Conservation (phyloP, 2,329 filamentous ascomycete species). For the Tolypocladium album region DNA sequence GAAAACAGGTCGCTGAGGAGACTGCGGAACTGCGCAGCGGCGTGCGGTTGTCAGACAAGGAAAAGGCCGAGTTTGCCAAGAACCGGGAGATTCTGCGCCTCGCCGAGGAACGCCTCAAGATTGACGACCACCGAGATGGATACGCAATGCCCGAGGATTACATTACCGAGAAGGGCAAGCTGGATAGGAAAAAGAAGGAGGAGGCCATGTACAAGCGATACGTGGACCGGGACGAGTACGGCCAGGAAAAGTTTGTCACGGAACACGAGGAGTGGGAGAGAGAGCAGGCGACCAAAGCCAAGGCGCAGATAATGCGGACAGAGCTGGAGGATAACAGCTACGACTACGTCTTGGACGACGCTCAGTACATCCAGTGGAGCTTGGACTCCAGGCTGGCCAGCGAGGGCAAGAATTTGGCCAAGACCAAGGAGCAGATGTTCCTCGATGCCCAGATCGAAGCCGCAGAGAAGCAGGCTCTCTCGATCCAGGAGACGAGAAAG, state of each 20-base stretch:
- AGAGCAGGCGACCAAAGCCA: conserved; percentile 80
- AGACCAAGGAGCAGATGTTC: conserved; percentile 65
- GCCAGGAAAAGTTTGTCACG: conserved; percentile 80
- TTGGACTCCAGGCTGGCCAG: conserved; percentile 63
- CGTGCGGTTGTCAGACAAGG: conserved; percentile 60
- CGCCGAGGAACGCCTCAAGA: conserved; percentile 73
- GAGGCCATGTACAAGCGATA: conserved; percentile 86
- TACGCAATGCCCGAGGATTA: conserved; percentile 93
- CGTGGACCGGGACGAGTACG: conserved; percentile 76
- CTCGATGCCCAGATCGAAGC: conserved; percentile 75
- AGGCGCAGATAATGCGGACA: conserved; percentile 66
- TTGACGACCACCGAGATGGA: conserved; percentile 86
- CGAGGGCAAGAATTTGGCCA: conserved; percentile 51
- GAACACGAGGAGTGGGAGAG: conserved; percentile 95
- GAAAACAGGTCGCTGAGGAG: conserved; percentile 86
- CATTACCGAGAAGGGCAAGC: conserved; percentile 85
- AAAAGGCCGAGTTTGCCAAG: conserved; percentile 80
- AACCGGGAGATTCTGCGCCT: conserved; percentile 75
- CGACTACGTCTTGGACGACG: conserved; percentile 85
- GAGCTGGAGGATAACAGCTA: conserved; percentile 78
- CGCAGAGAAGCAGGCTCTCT: conserved; percentile 77
- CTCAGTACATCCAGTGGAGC: conserved; percentile 78
- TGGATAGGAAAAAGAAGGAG: conserved; percentile 77
- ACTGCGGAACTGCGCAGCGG: conserved; percentile 70
- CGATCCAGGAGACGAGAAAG: conserved; percentile 85